Base-by-base conservation (phyloP, 805 yeast genomes). In the Phaffomyces antillensis region DNA sequence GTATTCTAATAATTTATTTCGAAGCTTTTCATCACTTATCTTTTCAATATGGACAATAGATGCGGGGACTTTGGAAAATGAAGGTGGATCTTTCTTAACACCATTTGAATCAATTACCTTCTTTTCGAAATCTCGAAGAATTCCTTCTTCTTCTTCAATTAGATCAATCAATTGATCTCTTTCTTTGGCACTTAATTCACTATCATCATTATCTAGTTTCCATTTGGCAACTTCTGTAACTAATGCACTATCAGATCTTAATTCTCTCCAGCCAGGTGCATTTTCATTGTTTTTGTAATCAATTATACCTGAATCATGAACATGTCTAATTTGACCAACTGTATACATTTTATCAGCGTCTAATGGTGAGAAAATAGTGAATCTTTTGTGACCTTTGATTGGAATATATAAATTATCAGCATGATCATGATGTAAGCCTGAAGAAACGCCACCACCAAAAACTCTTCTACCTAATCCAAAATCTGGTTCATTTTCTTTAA, bases 371-470 rank as follows among this genome's bases (percentile, higher is more conserved):
- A 72, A 82, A 7, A 84, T 53, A 0, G 90, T 83, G 59, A 84
- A 84, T 48, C 89, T 59, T 54, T 84, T 84, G 8, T 53, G 56
- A 0, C 91, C 93, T 25, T 70, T 62, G 1, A 78, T 56, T 2
- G 84, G 75, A 5, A 83, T 67, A 57, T 84, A 84, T 32, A 84
- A 63, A 54, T 84, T 84, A 56, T 83, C 90, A 2, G 90, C 86
- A 61, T 83, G 90, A 58, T 84, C 91, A 58, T 84, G 91, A 53
- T 84, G 91, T 12, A 84, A 63, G 0, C 91, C 91, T 2, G 89
- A 81, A 0, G 88, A 81, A 1, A 80, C 68, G 2, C 83, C 83
- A 2, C 69, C 67, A 1, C 76, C 74, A 1, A 87, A 83, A 1
- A 82, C 61, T 20, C 64, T 64, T 54, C 77, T 75, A 1, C 86